Percentiles rank a stretch among this genome's conserved stretches.
Evolutionary conservation across 1,284 basidiomycete genomes (phyloP).

Genomic region (Porphyrellus sp.): DNA sequence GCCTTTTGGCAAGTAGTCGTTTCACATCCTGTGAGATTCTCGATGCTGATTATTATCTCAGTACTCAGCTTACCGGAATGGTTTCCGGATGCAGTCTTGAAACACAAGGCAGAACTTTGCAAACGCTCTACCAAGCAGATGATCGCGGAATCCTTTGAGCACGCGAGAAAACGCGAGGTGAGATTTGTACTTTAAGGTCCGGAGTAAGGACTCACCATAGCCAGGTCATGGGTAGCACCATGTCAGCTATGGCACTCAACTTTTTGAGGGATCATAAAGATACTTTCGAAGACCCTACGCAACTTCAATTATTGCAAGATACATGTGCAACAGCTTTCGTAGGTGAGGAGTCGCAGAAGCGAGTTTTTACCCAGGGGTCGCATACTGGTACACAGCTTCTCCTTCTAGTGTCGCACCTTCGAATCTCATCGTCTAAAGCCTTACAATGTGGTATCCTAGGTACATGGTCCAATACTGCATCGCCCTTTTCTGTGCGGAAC

Average conservation of each 20-base stretch:
- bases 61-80: constrained; percentile 27
- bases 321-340: constrained; percentile 25
- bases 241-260: constrained; percentile 18
- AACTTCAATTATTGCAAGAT: constrained; percentile 15
- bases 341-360: constrained; percentile 16
- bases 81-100: constrained; percentile 22
- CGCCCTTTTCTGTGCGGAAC: constrained; percentile 58
- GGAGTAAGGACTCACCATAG: neutral
- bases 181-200: neutral
- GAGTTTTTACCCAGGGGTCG: constrained; percentile 1
- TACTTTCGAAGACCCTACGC: neutral
- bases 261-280: constrained; percentile 6
- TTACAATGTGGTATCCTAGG: constrained; percentile 8
- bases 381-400: neutral
- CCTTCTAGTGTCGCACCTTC: neutral
- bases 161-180: constrained; percentile 18
- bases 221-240: constrained; percentile 13
- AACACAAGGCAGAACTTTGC: constrained; percentile 16
- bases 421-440: neutral
- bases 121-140: constrained; percentile 15
- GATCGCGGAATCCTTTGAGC: constrained; percentile 21
- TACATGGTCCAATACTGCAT: constrained; percentile 6
- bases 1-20: constrained; percentile 19
- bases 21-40: neutral
- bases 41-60: constrained; percentile 1